These are phyloP conservation scores for Colletotrichum filicis DNA, from an alignment of 2,329 filamentous ascomycete species.

Conservation along the genomic window DNA sequence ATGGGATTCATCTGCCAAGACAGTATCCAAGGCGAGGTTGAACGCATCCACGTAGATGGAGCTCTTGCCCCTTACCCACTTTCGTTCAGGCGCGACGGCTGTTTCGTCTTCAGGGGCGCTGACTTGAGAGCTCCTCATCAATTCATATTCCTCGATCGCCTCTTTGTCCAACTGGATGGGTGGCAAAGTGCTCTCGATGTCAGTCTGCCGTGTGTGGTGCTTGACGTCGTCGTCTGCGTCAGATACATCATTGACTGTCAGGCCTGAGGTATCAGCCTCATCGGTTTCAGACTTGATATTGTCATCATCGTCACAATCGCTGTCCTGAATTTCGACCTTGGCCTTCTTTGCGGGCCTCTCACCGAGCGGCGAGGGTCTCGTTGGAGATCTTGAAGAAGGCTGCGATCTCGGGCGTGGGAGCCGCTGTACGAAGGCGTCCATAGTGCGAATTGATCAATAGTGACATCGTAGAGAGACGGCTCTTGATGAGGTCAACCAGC, in stretches of 20 bases:
- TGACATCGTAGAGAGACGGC: constrained; percentile 14
- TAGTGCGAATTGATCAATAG: constrained; percentile 32
- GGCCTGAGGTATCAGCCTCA: constrained; percentile 46
- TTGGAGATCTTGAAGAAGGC: constrained; percentile 21
- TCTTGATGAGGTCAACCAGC: no score
- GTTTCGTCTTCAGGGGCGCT: constrained; percentile 50
- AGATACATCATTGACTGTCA: constrained; percentile 36
- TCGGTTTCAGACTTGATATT: constrained; percentile 25
- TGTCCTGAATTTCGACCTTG: constrained; percentile 41
- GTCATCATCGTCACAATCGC: constrained; percentile 36
- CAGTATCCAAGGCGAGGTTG: constrained; percentile 89
- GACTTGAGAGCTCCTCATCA: constrained; percentile 67
- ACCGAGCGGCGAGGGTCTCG: constrained; percentile 25
- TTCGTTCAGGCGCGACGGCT: constrained; percentile 27
- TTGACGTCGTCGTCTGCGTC: constrained; percentile 40
- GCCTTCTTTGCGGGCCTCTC: constrained; percentile 48
- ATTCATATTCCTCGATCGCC: constrained; percentile 84
- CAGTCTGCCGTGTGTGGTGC: constrained; percentile 59
- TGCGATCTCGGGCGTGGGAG: constrained; percentile 34
- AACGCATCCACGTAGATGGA: constrained; percentile 99
- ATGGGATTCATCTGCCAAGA: constrained; percentile 88
- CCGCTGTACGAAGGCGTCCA: constrained; percentile 52
- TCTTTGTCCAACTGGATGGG: constrained; percentile 73
- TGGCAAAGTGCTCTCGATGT: constrained; percentile 78
- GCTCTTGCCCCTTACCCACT: constrained; percentile 80